phyloP scores from a whole-genome alignment of 108 stramenopile species.

The Bacterosira constricta region DNA sequence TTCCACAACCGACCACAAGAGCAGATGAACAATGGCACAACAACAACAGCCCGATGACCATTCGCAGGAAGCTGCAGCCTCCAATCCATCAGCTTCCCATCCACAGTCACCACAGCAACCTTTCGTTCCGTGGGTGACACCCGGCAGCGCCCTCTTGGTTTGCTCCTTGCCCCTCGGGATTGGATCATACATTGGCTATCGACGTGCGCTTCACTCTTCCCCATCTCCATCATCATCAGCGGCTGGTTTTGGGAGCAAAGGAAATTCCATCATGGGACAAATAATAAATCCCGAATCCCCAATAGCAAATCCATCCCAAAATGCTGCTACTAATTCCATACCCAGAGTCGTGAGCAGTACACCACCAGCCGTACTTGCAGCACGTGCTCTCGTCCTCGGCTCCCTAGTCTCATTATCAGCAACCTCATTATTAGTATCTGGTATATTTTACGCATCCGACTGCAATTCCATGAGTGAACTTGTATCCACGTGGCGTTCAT shows the following conservation, averaged over 20 bases:
- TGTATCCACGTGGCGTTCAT: conserved; percentile 40
- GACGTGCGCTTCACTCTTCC: conserved; percentile 25
- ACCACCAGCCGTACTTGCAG: conserved; percentile 32
- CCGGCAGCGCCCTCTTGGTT: conserved; percentile 24
- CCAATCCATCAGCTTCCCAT: not conserved
- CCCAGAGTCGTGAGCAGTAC: conserved; percentile 5
- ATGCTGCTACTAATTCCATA: not conserved
- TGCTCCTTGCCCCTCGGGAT: conserved; percentile 28
- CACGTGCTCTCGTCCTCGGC: conserved; percentile 41
- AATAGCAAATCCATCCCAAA: not conserved
- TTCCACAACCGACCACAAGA: no score
- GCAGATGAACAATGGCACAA: not conserved
- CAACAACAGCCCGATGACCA: not conserved
- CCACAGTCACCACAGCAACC: not conserved
- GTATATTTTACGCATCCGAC: conserved; percentile 52
- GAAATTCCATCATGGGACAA: conserved; percentile 8
- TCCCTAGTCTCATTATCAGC: conserved; percentile 44
- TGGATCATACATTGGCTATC: conserved; percentile 35
- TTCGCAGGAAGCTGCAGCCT: not conserved
- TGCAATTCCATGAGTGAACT: conserved; percentile 61
- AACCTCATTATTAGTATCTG: conserved; percentile 35
- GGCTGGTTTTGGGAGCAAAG: not conserved
- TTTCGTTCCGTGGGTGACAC: conserved; percentile 12
- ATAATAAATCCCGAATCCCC: conserved; percentile 1
- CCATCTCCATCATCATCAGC: not conserved